Conservation (phyloP, 257 asterid species). For the Ajuga chamaepitys region DNA sequence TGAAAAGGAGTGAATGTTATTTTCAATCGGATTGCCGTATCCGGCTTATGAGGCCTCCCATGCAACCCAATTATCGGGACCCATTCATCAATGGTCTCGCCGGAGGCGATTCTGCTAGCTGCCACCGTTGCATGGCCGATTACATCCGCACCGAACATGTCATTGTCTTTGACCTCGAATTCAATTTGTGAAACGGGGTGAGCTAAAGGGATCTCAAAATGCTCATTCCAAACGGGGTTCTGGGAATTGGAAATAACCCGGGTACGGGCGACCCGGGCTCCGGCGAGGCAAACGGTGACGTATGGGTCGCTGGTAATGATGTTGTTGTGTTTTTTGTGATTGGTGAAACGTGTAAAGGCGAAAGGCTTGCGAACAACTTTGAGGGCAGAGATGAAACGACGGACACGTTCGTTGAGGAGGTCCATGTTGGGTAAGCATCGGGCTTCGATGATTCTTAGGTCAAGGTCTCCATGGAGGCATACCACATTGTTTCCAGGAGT, state of each 20-base stretch:
- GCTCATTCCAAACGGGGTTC: conserved; percentile 76
- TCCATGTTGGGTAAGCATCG: conserved; percentile 91
- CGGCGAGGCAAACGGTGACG: conserved; percentile 72
- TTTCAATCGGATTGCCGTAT: conserved; percentile 26
- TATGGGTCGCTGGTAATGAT: conserved; percentile 94
- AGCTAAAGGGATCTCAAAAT: conserved; percentile 71
- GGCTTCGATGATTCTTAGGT: conserved; percentile 70
- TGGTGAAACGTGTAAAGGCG: not conserved
- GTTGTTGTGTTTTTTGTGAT: conserved; percentile 32
- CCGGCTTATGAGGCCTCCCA: conserved; percentile 41
- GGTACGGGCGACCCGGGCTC: conserved; percentile 82
- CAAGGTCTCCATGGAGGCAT: conserved; percentile 84
- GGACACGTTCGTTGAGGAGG: conserved; percentile 56
- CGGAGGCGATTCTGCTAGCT: conserved; percentile 29
- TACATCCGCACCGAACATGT: conserved; percentile 44
- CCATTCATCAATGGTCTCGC: conserved; percentile 38
- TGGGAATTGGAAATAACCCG: conserved; percentile 73
- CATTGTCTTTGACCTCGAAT: conserved; percentile 54
- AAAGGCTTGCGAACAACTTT: conserved; percentile 43
- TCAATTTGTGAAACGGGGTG: conserved; percentile 71
- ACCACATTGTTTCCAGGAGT: conserved; percentile 1
- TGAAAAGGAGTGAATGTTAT: conserved; percentile 27
- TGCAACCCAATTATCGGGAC: conserved; percentile 30
- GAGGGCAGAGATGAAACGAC: conserved; percentile 57
- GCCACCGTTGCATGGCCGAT: conserved; percentile 38